A percentile compares a stretch with the other conserved stretches of the same genome.
phyloP scores from a whole-genome alignment of 148 eudicot genomes.

The Hydrangea macrophylla region DNA sequence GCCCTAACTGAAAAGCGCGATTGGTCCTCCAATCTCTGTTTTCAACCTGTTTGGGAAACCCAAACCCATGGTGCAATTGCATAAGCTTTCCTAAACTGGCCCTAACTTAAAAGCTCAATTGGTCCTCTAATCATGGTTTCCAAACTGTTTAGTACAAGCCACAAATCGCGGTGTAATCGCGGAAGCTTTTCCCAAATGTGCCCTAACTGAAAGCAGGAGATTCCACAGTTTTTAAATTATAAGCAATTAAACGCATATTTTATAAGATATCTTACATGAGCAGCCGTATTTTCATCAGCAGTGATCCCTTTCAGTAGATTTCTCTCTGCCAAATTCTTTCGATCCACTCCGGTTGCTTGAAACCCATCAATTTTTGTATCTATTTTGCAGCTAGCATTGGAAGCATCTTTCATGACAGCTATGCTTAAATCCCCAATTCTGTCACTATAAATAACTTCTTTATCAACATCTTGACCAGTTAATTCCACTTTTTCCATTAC shows the following conservation, averaged over 20 bases:
- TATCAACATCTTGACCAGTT: constrained; percentile 22
- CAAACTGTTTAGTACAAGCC: no score
- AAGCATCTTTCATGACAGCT: constrained; percentile 67
- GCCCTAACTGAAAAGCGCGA: no score
- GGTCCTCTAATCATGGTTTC: no score
- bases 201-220: neutral
- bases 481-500: constrained; percentile 48
- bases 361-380: constrained; percentile 95
- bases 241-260: neutral
- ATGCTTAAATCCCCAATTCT: constrained; percentile 76
- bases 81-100: no score
- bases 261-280: constrained; percentile 65
- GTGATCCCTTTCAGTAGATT: constrained; percentile 95
- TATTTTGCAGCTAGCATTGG: constrained; percentile 77
- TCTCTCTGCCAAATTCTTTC: constrained; percentile 56
- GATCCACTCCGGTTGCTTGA: constrained; percentile 70
- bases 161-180: no score
- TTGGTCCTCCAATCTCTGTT: no score
- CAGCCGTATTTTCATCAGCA: constrained; percentile 99
- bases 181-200: no score
- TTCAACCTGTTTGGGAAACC: no score
- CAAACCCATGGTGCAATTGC: no score
- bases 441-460: constrained; percentile 50
- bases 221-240: neutral
- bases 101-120: no score